Conservation (phyloP, 805 yeast genomes). For the Saccharomycopsis schoenii region DNA sequence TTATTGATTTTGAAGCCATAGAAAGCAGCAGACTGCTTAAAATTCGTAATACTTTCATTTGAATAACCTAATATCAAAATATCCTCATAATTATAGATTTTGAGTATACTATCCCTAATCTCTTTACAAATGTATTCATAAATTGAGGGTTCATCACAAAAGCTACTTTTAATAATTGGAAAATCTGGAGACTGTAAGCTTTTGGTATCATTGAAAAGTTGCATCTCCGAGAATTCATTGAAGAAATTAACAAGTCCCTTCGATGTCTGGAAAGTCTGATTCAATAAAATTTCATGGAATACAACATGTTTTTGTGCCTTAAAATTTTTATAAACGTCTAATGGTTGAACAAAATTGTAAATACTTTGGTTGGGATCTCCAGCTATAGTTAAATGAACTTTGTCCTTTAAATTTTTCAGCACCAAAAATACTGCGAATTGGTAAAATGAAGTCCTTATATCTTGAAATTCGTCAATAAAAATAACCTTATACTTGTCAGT, state of each 20-base stretch:
- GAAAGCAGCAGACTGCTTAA: slow-evolving; percentile 30
- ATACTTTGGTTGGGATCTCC: slow-evolving; percentile 69
- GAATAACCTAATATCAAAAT: slow-evolving; percentile 45
- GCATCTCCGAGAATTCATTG: slow-evolving; percentile 16
- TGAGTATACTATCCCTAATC: slow-evolving; percentile 31
- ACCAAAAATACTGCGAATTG: slow-evolving; percentile 30
- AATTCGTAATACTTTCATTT: slow-evolving; percentile 36
- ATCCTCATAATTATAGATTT: slow-evolving; percentile 34
- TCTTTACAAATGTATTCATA: slow-evolving; percentile 36
- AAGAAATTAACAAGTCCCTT: slow-evolving; percentile 45
- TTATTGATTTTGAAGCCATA: slow-evolving; percentile 35
- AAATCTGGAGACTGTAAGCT: background rate
- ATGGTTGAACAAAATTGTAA: slow-evolving; percentile 46
- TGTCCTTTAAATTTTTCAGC: slow-evolving; percentile 12
- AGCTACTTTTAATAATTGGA: background rate
- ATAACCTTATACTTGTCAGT: slow-evolving; percentile 31
- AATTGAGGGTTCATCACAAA: slow-evolving; percentile 27
- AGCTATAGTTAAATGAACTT: slow-evolving; percentile 51
- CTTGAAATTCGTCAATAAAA: slow-evolving; percentile 69
- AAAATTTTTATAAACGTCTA: background rate
- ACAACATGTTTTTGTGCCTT: slow-evolving; percentile 21
- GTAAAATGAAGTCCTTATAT: slow-evolving; percentile 44
- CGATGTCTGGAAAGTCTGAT: slow-evolving; percentile 51
- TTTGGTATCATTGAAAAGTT: background rate
- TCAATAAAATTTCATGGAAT: slow-evolving; percentile 24